Base-by-base conservation (phyloP, 805 yeast species). In the Debaryomyces castellii region DNA sequence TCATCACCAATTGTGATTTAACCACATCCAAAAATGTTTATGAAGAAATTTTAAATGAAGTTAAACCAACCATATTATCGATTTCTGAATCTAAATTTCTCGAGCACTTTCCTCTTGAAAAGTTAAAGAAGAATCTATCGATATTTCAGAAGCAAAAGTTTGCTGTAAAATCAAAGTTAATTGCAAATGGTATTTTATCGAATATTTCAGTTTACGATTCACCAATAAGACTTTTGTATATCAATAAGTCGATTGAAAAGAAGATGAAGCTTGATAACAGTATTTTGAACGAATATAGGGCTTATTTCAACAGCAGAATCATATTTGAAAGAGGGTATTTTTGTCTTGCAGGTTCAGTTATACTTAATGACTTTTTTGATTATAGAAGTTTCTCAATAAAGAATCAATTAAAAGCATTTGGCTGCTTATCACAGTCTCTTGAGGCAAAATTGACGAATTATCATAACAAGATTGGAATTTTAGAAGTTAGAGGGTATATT, bases 401-500 rank as follows among this genome's bases (percentile, higher is more conserved):
- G 3, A 27, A 34, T 3, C 39, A 45, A 4, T 59, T 76, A 20
- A 57, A 62, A 8, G 74, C 75, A 27, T 64, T 72, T 36, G 94
- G 92, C 0, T 75, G 86, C 27, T 58, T 85, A 6, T 71, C 80
- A 0, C 84, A 84, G 44, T 68, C 83, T 2, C 47, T 82, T 41
- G 92, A 86, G 48, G 68, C 81, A 22, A 85, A 85, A 59, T 51
- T 84, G 9, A 68, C 70, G 21, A 60, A 66, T 43, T 59, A 63
- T 2, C 60, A 63, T 5, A 55, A 60, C 2, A 66, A 68, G 21
- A 66, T 67, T 33, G 89, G 90, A 6, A 71, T 71, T 53, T 54
- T 85, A 4, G 69, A 74, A 49, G 67, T 79, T 1, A 68, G 92
- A 45, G 94, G 92, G 0, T 86, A 83, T 59, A 80, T 76, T 32